Percentiles rank a stretch among this genome's conserved stretches.
These are phyloP conservation scores for Alternaria sp. DNA, from an alignment of 2,329 filamentous ascomycete species.

Conservation along the genomic window DNA sequence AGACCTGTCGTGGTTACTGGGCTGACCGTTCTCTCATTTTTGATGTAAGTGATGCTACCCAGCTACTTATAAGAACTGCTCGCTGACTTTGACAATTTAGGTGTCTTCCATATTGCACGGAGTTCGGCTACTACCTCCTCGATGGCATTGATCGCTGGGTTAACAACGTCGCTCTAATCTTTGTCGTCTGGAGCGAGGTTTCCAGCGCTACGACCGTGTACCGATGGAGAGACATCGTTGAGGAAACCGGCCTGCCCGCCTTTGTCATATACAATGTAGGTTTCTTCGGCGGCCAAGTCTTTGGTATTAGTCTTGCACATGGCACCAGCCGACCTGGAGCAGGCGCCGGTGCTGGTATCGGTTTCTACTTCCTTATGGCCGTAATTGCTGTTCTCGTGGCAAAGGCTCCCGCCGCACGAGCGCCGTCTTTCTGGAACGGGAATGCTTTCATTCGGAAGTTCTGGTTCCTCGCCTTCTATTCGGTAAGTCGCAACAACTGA, in stretches of 20 bases:
- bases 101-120: conserved; percentile 63
- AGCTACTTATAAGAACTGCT: not conserved
- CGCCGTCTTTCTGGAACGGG: conserved; percentile 53
- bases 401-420: conserved; percentile 51
- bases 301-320: conserved; percentile 61
- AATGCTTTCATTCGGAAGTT: conserved; percentile 52
- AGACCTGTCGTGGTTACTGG: conserved; percentile 58
- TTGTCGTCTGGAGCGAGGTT: conserved; percentile 62
- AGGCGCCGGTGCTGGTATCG: conserved; percentile 61
- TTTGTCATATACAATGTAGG: conserved; percentile 58
- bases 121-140: conserved; percentile 64
- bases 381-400: conserved; percentile 52
- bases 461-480: conserved; percentile 65
- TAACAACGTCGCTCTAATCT: conserved; percentile 62
- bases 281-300: conserved; percentile 61
- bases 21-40: conserved; percentile 59
- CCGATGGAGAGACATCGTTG: conserved; percentile 57
- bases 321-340: conserved; percentile 49
- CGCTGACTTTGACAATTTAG: not conserved
- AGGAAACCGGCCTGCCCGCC: conserved; percentile 54
- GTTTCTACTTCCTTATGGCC: conserved; percentile 56
- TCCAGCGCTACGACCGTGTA: conserved; percentile 62
- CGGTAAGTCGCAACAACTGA: conserved; percentile 50
- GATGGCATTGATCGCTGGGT: conserved; percentile 63
- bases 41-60: conserved; percentile 41